phyloP scores from a whole-genome alignment of 169 alveolate species.

The Plasmodium cynomolgi region DNA sequence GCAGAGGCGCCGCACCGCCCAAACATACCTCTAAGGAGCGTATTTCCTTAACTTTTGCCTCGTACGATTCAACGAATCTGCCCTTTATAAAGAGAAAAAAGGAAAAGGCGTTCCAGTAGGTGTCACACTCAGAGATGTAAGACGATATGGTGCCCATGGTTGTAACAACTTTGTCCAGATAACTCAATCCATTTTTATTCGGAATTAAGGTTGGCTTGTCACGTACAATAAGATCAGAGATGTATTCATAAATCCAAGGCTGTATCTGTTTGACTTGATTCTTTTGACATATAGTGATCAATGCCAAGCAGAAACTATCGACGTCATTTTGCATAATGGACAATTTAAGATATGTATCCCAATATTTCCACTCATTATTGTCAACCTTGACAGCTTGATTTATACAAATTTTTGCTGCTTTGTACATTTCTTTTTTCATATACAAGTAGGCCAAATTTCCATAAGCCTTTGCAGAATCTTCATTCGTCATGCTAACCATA shows the following conservation, averaged over 20 bases:
- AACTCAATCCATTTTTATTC: conserved; percentile 25
- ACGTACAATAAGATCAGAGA: conserved; percentile 59
- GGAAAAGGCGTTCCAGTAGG: conserved; percentile 66
- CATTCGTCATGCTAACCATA: conserved; percentile 80
- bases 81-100: conserved; percentile 67
- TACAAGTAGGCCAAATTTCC: conserved; percentile 84
- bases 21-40: conserved; percentile 59
- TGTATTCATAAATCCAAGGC: conserved; percentile 37
- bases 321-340: conserved; percentile 81
- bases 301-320: conserved; percentile 76
- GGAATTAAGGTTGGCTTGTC: conserved; percentile 45
- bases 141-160: conserved; percentile 72
- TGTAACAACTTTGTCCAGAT: conserved; percentile 75
- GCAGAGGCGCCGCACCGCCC: not conserved
- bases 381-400: conserved; percentile 83
- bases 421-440: conserved; percentile 75
- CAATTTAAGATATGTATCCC: conserved; percentile 81
- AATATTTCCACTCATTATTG: conserved; percentile 82
- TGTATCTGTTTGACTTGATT: conserved; percentile 68
- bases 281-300: conserved; percentile 75
- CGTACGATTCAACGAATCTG: conserved; percentile 26
- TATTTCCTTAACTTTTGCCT: conserved; percentile 65
- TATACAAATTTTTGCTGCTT: conserved; percentile 79
- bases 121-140: conserved; percentile 36
- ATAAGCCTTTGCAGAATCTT: conserved; percentile 80